These are phyloP conservation scores for Gentiana dahurica DNA, from an alignment of 257 asterid genomes.

Conservation along the genomic window DNA sequence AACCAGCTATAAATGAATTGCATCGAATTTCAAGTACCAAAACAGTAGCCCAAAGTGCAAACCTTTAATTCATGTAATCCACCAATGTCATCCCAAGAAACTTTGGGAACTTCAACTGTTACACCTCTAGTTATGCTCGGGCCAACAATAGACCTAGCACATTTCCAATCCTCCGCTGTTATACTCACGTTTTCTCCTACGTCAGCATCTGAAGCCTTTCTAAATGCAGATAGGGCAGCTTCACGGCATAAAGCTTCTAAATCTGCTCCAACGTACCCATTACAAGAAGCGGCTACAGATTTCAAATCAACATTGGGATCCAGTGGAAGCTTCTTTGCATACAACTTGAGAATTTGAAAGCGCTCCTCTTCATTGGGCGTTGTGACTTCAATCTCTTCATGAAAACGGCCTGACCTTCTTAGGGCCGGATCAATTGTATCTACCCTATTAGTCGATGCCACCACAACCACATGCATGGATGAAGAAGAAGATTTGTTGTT, in stretches of 20 bases:
- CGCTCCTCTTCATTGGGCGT: slow-evolving; percentile 84
- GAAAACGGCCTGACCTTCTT: slow-evolving; percentile 93
- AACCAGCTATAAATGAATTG: slow-evolving; percentile 9
- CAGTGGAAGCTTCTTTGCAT: slow-evolving; percentile 61
- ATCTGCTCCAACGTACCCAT: slow-evolving; percentile 97
- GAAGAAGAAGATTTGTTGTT: slow-evolving; percentile 33
- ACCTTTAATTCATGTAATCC: slow-evolving; percentile 85
- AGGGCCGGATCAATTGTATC: slow-evolving; percentile 90
- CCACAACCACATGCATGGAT: slow-evolving; percentile 66
- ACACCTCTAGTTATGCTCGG: slow-evolving; percentile 96
- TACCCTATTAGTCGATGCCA: slow-evolving; percentile 95
- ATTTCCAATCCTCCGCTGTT: slow-evolving; percentile 60
- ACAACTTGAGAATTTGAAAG: slow-evolving; percentile 74
- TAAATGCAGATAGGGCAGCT: slow-evolving; percentile 54
- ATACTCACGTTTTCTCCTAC: slow-evolving; percentile 18
- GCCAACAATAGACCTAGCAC: slow-evolving; percentile 71
- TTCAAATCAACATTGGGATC: slow-evolving; percentile 49
- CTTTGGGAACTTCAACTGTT: slow-evolving; percentile 77
- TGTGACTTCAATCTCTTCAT: slow-evolving; percentile 88
- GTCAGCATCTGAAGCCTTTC: slow-evolving; percentile 29
- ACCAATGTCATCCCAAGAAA: slow-evolving; percentile 95
- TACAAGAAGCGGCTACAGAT: slow-evolving; percentile 75
- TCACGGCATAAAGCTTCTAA: slow-evolving; percentile 92
- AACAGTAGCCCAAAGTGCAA: slow-evolving; percentile 8
- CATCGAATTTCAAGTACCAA: slow-evolving; percentile 1